These are phyloP conservation scores for Lentithecium fluviatile DNA, from an alignment of 495 filamentous ascomycete genomes.

Conservation along the genomic window DNA sequence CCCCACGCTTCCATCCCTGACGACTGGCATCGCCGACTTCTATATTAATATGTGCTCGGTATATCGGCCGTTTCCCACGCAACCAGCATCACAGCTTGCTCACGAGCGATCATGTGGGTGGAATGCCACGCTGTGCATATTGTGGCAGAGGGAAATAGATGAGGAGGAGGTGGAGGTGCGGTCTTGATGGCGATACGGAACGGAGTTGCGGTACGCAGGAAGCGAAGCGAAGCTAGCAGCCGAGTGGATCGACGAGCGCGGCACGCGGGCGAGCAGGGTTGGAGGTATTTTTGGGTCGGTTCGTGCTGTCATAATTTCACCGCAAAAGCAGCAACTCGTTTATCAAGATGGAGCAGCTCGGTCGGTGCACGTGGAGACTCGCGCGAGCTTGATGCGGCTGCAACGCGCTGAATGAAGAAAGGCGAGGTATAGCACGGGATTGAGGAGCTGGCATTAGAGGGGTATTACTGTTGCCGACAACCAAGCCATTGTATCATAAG, in stretches of 20 bases:
- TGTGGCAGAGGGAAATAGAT: not conserved
- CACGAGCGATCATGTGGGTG: not conserved
- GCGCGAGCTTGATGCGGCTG: not conserved
- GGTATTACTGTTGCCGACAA: not conserved
- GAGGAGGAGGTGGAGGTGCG: not conserved
- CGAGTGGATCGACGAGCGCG: not conserved
- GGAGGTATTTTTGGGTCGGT: not conserved
- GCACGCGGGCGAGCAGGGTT: not conserved
- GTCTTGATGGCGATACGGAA: not conserved
- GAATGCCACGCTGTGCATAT: constrained; percentile 1
- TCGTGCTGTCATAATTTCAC: not conserved
- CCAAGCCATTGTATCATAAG: not conserved
- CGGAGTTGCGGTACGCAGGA: not conserved
- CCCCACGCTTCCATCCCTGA: not conserved
- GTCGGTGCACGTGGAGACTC: too few relatives aligned
- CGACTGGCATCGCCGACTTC: not conserved
- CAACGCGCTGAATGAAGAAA: not conserved
- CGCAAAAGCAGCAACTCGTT: not conserved
- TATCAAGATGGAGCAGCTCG: too few relatives aligned
- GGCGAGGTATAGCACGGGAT: not conserved
- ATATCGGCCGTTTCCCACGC: too few relatives aligned
- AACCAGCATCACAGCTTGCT: too few relatives aligned
- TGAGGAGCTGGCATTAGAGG: not conserved
- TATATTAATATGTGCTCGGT: not conserved
- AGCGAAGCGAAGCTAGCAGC: not conserved